These are phyloP conservation scores for Fusarium sambucinum DNA, from an alignment of 2,329 filamentous ascomycete genomes.

Conservation along the genomic window DNA sequence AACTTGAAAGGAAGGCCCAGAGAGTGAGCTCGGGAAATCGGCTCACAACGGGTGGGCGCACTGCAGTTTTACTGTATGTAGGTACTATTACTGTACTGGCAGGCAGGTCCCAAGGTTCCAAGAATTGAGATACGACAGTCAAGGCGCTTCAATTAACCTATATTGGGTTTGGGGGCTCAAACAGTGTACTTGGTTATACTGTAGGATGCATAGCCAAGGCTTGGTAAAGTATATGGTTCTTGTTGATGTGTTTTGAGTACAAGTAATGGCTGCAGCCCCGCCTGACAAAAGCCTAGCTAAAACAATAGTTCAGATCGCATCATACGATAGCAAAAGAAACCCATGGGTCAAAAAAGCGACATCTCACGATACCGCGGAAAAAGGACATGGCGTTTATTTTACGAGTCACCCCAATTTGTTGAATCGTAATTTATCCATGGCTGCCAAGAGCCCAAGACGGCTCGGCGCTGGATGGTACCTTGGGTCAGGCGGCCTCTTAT, in stretches of 20 bases:
- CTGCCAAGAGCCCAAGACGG: conserved; percentile 43
- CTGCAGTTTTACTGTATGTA: conserved; percentile 13
- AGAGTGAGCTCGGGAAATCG: conserved; percentile 35
- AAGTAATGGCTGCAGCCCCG: neutral
- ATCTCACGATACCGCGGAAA: conserved; percentile 18
- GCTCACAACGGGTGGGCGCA: conserved; percentile 22
- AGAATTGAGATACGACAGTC: conserved; percentile 18
- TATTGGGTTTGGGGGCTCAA: conserved; percentile 1
- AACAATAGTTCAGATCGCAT: neutral
- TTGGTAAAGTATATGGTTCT: conserved; percentile 4
- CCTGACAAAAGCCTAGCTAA: neutral
- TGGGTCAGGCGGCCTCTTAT: conserved; percentile 42
- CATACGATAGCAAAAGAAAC: neutral
- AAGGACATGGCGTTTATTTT: conserved; percentile 12
- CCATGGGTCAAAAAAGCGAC: neutral
- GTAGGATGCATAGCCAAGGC: neutral
- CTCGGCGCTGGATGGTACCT: conserved; percentile 33
- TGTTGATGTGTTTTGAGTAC: conserved; percentile 3
- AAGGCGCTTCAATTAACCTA: conserved; percentile 10
- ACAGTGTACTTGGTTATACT: neutral
- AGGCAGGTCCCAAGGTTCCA: conserved; percentile 14
- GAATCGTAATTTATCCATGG: conserved; percentile 15
- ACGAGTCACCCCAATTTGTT: conserved; percentile 23
- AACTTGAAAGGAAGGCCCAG: conserved; percentile 22
- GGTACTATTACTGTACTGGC: neutral